Evolutionary conservation across 148 eudicot species (phyloP), one percentile per base, ranked within the genome.

Genomic region (Cornus florida): DNA sequence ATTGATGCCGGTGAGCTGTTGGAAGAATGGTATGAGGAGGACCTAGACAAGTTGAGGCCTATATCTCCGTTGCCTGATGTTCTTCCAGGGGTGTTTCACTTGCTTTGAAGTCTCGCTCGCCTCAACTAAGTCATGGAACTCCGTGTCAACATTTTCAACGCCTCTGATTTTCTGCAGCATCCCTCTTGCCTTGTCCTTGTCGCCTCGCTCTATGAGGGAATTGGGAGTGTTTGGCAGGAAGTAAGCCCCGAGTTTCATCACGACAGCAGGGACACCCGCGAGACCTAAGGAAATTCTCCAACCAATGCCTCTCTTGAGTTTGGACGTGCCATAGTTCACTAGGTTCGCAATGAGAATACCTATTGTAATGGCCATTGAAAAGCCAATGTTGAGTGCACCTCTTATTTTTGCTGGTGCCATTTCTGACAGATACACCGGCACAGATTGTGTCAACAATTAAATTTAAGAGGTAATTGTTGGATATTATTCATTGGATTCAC

Each of bases 1-100:
- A 70, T 86, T 86, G 28, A 86, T 86, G 13, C 88, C 88, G 0
- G 86, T 86, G 22, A 87, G 17, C 24, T 87, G 89, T 65, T 87
- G 87, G 76, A 87, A 87, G 48, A 82, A 84, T 0, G 89, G 89
- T 6, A 87, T 82, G 4, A 72, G 35, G 3, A 75, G 4, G 17
- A 78, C 82, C 1, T 84, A 65, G 7, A 67, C 67, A 1, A 87
- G 85, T 38, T 87, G 87, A 23, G 89, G 89, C 43, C 87, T 66
- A 57, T 84, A 76, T 3, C 72, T 32, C 0, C 56, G 60, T 24
- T 84, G 11, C 43, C 69, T 0, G 2, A 84, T 71, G 69, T 76
- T 82, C 10, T 17, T 79, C 87, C 86, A 81, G 1, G 86, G 89
- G 64, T 72, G 68, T 3, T 76, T n/a, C 3, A 86, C 85, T 59